Conservation (phyloP, 805 yeast species). For the Candida vaughaniae region DNA sequence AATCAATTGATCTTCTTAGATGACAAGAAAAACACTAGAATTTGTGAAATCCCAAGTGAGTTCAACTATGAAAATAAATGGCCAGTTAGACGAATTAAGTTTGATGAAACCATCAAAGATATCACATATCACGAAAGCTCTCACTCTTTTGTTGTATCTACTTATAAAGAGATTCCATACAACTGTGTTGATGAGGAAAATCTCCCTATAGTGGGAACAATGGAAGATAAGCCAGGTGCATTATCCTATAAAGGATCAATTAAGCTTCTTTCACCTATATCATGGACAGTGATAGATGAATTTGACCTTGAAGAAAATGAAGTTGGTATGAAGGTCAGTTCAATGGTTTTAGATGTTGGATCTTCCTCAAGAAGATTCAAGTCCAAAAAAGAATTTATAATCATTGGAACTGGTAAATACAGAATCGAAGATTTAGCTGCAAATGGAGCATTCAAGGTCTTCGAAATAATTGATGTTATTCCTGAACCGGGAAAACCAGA, state of each 20-base stretch:
- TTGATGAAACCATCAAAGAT: conserved; percentile 64
- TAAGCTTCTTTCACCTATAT: conserved; percentile 66
- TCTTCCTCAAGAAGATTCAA: conserved; percentile 42
- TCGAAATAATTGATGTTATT: conserved; percentile 75
- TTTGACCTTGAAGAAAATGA: conserved; percentile 68
- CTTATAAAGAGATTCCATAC: conserved; percentile 58
- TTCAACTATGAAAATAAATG: conserved; percentile 58
- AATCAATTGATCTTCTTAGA: conserved; percentile 72
- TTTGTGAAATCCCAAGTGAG: conserved; percentile 46
- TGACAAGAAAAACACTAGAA: conserved; percentile 65
- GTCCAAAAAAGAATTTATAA: conserved; percentile 61
- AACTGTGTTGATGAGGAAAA: conserved; percentile 75
- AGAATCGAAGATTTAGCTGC: conserved; percentile 80
- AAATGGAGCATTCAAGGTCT: conserved; percentile 72
- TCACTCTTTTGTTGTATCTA: conserved; percentile 61
- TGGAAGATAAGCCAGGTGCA: conserved; percentile 54
- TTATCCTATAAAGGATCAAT: conserved; percentile 57
- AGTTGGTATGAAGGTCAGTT: conserved; percentile 54
- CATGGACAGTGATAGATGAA: conserved; percentile 75
- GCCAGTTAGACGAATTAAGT: conserved; percentile 52
- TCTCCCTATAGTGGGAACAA: conserved; percentile 55
- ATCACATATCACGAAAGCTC: conserved; percentile 70
- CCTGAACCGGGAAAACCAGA: conserved; percentile 90
- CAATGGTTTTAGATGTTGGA: conserved; percentile 50
- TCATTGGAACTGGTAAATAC: conserved; percentile 74